Evolutionary conservation across 1,284 basidiomycete species (phyloP), one percentile per base, ranked within the genome.

Genomic region (Ustilago cynodontis): DNA sequence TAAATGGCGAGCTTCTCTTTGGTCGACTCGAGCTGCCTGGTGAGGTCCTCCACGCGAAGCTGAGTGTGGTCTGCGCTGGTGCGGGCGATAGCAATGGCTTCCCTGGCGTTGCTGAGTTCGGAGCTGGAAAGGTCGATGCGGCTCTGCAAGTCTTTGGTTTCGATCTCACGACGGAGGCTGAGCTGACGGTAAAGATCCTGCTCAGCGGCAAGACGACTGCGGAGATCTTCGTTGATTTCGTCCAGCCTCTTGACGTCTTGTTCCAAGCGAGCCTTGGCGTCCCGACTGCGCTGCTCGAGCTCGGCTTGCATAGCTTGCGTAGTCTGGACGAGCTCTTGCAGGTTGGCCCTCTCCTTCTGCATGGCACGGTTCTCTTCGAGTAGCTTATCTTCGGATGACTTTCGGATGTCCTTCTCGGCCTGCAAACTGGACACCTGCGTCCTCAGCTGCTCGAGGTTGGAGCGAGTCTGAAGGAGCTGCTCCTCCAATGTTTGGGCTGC

Each of bases 231-330:
- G 51, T 92, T 93, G 75, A 67, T 62, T 33, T 74, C 69, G 31
- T 80, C 75, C 59, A 95, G 87, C 85, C 92, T 89, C 78, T 93
- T 90, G 39, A 95, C 87, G 74, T 94, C 91, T 67, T 88, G 90
- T 86, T 97, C 94, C 33, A 96, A 87, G 18, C 93, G 90, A 24
- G 90, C 88, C 14, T 92, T 89, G 79, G 94, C 92, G 71, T 94
- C 94, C 78, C 91, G 90, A 11, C 91, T 91, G 0, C 92, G 92
- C 41, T 91, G 89, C 82, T 96, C 94, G 16, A 93, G 89, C 82
- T 97, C 94, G 62, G 90, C 90, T 80, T 94, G 93, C 91, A 98
- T 94, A 81, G 90, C 92, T 86, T 94, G 93, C 29, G 95, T 91
- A 80, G 93, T 95, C 26, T 90, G 88, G 89, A 97, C 93, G 20